Evolutionary conservation across 805 yeast species (phyloP).

Genomic region (Kluyveromyces siamensis): DNA sequence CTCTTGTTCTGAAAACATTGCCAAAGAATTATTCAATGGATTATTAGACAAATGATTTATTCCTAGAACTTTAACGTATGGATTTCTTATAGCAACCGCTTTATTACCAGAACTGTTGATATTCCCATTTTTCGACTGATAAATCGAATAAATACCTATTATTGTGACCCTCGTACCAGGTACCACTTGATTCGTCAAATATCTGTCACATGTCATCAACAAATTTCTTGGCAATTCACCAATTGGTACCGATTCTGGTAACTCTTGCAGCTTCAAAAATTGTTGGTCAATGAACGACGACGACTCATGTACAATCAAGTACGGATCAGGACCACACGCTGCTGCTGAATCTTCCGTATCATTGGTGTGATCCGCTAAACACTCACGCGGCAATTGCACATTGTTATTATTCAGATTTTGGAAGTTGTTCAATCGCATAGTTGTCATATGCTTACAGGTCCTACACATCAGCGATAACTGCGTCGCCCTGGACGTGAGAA

Average conservation of each 20-base stretch:
- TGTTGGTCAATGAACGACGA: conserved; percentile 94
- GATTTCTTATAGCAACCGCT: conserved; percentile 82
- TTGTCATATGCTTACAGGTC: conserved; percentile 72
- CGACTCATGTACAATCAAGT: conserved; percentile 85
- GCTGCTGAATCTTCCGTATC: conserved; percentile 18
- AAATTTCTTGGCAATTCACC: conserved; percentile 98
- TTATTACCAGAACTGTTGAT: conserved; percentile 37
- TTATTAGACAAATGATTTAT: conserved; percentile 73
- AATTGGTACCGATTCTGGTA: conserved; percentile 98
- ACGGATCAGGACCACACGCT: conserved; percentile 85
- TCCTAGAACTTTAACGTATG: conserved; percentile 82
- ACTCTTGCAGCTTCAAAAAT: conserved; percentile 83
- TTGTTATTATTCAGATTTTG: conserved; percentile 26
- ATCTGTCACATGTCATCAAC: conserved; percentile 77
- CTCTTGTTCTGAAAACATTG: conserved; percentile 80
- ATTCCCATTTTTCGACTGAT: conserved; percentile 57
- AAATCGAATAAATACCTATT: conserved; percentile 88
- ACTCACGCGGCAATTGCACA: conserved; percentile 26
- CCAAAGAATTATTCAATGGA: conserved; percentile 37
- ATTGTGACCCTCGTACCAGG: conserved; percentile 94
- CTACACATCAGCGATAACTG: conserved; percentile 78
- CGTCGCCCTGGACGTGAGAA: conserved; percentile 81
- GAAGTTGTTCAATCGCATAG: conserved; percentile 35
- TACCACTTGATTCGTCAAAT: conserved; percentile 78
- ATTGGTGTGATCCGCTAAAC: conserved; percentile 22